Conservation (phyloP, 2,329 filamentous ascomycete genomes). For the Aspergillus bombycis region DNA sequence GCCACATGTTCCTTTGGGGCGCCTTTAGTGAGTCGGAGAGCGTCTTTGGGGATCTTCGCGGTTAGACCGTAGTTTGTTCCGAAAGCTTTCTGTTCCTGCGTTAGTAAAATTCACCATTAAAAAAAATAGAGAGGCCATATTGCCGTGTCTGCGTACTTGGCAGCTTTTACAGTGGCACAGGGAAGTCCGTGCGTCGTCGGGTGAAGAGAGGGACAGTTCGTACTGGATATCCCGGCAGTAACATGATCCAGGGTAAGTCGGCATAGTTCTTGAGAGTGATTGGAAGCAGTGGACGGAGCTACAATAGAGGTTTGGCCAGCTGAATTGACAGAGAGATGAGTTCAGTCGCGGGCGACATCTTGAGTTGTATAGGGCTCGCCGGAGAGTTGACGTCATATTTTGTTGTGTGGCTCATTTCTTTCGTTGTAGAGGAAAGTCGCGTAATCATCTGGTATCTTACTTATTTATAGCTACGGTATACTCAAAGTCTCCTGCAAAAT, state of each 20-base stretch:
- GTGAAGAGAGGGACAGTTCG: slow-evolving; percentile 46
- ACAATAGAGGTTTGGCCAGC: not conserved
- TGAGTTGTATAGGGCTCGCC: not conserved
- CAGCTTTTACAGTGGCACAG: slow-evolving; percentile 59
- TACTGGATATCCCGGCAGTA: slow-evolving; percentile 55
- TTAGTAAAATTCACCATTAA: not conserved
- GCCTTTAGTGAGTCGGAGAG: slow-evolving; percentile 47
- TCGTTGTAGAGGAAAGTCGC: not conserved
- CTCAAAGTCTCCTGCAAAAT: not conserved
- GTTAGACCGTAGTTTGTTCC: slow-evolving; percentile 57
- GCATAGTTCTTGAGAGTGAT: slow-evolving; percentile 25
- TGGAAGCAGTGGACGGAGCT: not conserved
- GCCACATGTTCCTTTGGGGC: slow-evolving; percentile 49
- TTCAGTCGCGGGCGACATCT: not conserved
- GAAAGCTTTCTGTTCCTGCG: slow-evolving; percentile 50
- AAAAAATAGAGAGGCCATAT: not conserved
- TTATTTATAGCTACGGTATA: not conserved
- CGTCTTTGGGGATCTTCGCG: slow-evolving; percentile 51
- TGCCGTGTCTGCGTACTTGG: slow-evolving; percentile 39
- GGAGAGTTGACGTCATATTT: not conserved
- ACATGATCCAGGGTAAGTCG: slow-evolving; percentile 47
- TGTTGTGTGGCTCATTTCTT: not conserved
- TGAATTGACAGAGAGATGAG: not conserved
- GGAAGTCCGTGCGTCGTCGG: slow-evolving; percentile 54
- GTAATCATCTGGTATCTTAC: not conserved